Evolutionary conservation across 2,329 filamentous ascomycete genomes (phyloP), one percentile per base, ranked within the genome.

Genomic region (Tothia fuscella): DNA sequence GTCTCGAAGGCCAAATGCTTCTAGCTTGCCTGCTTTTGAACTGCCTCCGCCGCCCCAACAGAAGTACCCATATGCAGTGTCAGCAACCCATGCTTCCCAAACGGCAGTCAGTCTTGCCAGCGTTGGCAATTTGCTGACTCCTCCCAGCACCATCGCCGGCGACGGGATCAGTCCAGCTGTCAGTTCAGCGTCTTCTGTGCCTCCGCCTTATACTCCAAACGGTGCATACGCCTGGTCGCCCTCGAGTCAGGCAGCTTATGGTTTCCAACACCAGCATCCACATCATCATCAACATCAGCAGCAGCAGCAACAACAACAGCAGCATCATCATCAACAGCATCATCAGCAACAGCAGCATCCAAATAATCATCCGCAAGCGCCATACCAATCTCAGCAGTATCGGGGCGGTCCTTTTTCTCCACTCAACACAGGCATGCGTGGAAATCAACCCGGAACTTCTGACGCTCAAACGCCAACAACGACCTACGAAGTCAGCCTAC

Each of bases 1-100:
- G 51, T 71, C 78, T 59, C 74, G 82, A 54, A 75, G 81, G 60
- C 74, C 78, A 55, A 80, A 80, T 54, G 76, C 80, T 47, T 75
- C 74, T 44, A 72, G 73, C 51, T 70, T 87, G 47, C 80, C 80
- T 44, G 72, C 64, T 50, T 83, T 84, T 56, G 76, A 82, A 54
- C 72, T 85, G 38, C 75, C 76, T 6, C 41, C 34, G 13, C 44
- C 42, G 17, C 30, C 31, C 25, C 38, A 38, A 21, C 38, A 71
- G 51, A 76, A 74, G 56, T 73, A 70, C 52, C 60, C 66, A 44
- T 61, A 60, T 36, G 53, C 53, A 37, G 52, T 60, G 44, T 61
- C 62, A 52, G 52, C 60, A 47, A 62, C 61, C 46, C 66, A 70
- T 48, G 59, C 64, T 36, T 59, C 66, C 31, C 64, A 70, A 30